Percentiles rank a stretch among this genome's conserved stretches.
Conservation (phyloP, 805 yeast species). For the Spathaspora arborariae region DNA sequence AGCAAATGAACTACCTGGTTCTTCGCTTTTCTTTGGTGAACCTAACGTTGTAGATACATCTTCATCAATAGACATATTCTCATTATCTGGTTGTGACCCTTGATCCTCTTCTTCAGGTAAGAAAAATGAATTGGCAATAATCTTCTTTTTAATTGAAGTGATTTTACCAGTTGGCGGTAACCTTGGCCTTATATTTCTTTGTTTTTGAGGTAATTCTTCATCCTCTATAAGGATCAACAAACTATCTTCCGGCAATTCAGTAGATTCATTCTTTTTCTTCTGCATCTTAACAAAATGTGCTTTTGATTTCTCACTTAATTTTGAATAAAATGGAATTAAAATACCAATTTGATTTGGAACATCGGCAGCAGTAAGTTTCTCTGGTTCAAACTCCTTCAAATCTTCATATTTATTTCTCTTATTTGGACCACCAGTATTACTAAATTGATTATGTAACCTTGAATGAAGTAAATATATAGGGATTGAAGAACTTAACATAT, state of each 20-base stretch:
- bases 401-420: slow-evolving; percentile 61
- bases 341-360: slow-evolving; percentile 54
- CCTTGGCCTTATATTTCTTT: slow-evolving; percentile 69
- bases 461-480: slow-evolving; percentile 88
- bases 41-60: not conserved
- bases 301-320: slow-evolving; percentile 40
- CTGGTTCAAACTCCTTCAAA: slow-evolving; percentile 52
- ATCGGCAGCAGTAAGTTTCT: slow-evolving; percentile 49
- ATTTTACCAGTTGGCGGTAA: slow-evolving; percentile 91
- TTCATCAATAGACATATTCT: not conserved
- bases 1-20: not conserved
- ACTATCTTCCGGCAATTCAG: slow-evolving; percentile 37
- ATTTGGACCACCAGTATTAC: slow-evolving; percentile 39
- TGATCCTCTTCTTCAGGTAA: slow-evolving; percentile 29
- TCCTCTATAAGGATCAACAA: slow-evolving; percentile 59
- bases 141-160: slow-evolving; percentile 61
- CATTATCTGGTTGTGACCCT: not conserved
- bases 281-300: slow-evolving; percentile 37
- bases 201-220: slow-evolving; percentile 79
- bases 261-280: slow-evolving; percentile 37
- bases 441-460: slow-evolving; percentile 57
- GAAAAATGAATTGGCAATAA: slow-evolving; percentile 51
- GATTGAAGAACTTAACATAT: slow-evolving; percentile 75
- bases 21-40: not conserved
- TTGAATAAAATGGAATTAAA: slow-evolving; percentile 50